These are phyloP conservation scores for Solanum bulbocastanum DNA, from an alignment of 257 asterid genomes.

Conservation along the genomic window DNA sequence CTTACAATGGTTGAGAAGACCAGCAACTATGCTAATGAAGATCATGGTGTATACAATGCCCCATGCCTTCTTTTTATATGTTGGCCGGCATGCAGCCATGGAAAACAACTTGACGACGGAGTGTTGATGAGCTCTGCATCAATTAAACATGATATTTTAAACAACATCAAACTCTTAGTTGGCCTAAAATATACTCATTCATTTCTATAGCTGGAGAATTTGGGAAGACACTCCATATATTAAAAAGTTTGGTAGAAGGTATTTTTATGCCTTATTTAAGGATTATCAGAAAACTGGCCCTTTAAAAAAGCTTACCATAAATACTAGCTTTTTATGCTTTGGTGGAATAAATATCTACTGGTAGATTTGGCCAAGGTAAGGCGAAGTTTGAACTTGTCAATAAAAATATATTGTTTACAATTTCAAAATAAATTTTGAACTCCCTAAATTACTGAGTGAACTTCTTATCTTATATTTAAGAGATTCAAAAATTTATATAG, in stretches of 20 bases:
- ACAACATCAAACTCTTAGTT: neutral
- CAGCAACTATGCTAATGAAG: neutral
- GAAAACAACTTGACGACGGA: neutral
- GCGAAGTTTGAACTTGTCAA: neutral
- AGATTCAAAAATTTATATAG: too few species aligned
- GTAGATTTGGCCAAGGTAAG: neutral
- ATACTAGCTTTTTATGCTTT: too few species aligned
- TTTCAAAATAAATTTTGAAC: fast-evolving
- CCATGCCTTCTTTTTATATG: neutral
- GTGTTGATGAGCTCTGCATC: neutral
- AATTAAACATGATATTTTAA: neutral
- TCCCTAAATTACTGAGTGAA: too few species aligned
- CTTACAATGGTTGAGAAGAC: neutral
- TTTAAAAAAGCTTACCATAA: neutral
- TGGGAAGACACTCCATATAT: neutral
- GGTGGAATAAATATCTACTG: neutral
- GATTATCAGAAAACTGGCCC: neutral
- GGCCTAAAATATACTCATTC: neutral
- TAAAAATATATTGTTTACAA: too few species aligned
- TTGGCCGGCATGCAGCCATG: neutral
- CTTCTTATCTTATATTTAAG: too few species aligned
- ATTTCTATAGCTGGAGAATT: neutral
- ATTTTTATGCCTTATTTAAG: neutral
- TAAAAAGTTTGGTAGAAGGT: neutral
- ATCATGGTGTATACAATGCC: neutral